Percentiles rank a stretch among this genome's conserved stretches.
Evolutionary conservation across 1,284 basidiomycete genomes (phyloP).

Genomic region (Caloboletus inedulis): DNA sequence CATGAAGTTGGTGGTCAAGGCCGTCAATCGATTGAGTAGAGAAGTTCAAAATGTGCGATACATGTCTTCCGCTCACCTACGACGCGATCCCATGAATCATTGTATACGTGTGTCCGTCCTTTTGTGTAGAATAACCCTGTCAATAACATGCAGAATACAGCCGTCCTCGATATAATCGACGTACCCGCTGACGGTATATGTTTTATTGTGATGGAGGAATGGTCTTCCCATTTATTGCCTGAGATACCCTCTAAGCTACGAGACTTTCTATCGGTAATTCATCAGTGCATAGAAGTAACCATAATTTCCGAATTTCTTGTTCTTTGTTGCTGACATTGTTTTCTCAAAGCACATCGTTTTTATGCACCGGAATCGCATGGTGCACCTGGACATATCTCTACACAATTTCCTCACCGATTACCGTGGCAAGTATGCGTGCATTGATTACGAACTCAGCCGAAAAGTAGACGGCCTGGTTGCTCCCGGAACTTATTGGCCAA

Average conservation of each 20-base stretch:
- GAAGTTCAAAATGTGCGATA: constrained; percentile 57
- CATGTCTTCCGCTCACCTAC: constrained; percentile 50
- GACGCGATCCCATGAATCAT: constrained; percentile 64
- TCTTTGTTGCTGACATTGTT: constrained; percentile 4
- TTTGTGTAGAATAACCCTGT: not conserved
- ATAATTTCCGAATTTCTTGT: not conserved
- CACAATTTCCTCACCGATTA: constrained; percentile 66
- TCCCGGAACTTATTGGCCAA: constrained; percentile 42
- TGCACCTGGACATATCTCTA: constrained; percentile 68
- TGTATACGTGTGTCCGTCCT: constrained; percentile 57
- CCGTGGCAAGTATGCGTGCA: constrained; percentile 61
- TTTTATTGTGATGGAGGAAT: constrained; percentile 77
- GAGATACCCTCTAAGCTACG: constrained; percentile 49
- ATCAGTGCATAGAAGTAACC: constrained; percentile 62
- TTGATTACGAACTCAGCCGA: constrained; percentile 69
- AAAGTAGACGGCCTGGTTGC: constrained; percentile 41
- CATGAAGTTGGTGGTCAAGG: constrained; percentile 60
- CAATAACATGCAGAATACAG: constrained; percentile 34
- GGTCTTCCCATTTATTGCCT: constrained; percentile 60
- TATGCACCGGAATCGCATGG: constrained; percentile 63
- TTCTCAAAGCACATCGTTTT: constrained; percentile 56
- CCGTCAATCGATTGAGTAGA: constrained; percentile 58
- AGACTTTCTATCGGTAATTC: constrained; percentile 54
- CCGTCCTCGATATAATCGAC: constrained; percentile 61
- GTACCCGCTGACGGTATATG: constrained; percentile 49